Percentiles rank a stretch among this genome's conserved stretches.
Conservation (phyloP, 78 protist species). For the Bigelowiella natans region DNA sequence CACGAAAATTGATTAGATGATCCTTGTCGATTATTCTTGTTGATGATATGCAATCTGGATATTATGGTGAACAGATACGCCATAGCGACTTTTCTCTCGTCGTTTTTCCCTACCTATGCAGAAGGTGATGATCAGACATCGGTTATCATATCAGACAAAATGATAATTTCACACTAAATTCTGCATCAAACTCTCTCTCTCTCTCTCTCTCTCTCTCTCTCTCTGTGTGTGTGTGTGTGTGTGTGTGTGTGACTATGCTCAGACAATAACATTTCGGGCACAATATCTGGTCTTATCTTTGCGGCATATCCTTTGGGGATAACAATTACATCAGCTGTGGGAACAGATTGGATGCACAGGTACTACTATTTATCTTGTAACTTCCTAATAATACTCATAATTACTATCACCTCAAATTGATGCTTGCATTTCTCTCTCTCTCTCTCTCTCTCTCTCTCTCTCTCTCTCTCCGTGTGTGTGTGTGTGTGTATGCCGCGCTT, state of each 20-base stretch:
- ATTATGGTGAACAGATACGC: not conserved
- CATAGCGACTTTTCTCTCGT: not conserved
- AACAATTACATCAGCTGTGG: not conserved
- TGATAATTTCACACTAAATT: too few species aligned
- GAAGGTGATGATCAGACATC: too few species aligned
- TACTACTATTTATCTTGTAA: too few species aligned
- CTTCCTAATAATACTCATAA: too few species aligned
- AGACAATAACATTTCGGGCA: not conserved
- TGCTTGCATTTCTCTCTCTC: too few species aligned
- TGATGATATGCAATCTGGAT: not conserved
- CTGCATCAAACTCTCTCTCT: too few species aligned
- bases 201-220: not conserved
- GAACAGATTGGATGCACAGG: not conserved
- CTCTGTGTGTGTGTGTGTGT: not conserved
- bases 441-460: too few species aligned
- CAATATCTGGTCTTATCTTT: not conserved
- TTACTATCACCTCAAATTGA: too few species aligned
- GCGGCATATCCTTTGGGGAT: not conserved
- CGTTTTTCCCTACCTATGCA: not conserved
- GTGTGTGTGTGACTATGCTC: not conserved
- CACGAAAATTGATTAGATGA: not conserved
- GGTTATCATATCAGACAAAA: too few species aligned
- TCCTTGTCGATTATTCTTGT: not conserved
- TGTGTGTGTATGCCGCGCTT: too few species aligned
- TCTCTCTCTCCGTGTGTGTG: too few species aligned